These are phyloP conservation scores for Schoenoplectus triqueter DNA, from an alignment of 202 grass and related monocot species.

Conservation along the genomic window DNA sequence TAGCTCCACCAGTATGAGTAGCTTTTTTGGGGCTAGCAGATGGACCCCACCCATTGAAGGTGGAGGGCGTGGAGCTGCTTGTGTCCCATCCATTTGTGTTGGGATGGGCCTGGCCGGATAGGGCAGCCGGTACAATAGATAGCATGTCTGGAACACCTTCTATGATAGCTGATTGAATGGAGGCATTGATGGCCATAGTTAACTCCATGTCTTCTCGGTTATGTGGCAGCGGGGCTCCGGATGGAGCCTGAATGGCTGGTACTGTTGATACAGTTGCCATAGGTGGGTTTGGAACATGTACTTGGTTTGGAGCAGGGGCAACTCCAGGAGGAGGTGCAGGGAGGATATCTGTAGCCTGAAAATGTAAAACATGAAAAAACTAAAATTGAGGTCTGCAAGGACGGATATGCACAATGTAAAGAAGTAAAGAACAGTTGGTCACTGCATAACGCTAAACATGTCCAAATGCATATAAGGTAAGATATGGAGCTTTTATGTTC, in stretches of 20 bases:
- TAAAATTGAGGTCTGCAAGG: neutral
- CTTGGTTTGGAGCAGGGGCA: constrained; percentile 16
- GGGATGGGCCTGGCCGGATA: constrained; percentile 3
- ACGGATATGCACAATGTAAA: neutral
- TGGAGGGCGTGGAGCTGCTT: constrained; percentile 44
- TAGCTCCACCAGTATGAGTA: constrained; percentile 41
- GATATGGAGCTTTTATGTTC: neutral
- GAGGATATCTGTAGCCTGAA: constrained; percentile 48
- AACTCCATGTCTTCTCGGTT: constrained; percentile 76
- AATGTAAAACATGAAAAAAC: constrained; percentile 6
- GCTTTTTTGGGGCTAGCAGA: constrained; percentile 47
- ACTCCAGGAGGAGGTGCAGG: constrained; percentile 45
- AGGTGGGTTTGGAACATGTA: constrained; percentile 39
- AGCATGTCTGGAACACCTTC: constrained; percentile 77
- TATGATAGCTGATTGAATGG: constrained; percentile 77
- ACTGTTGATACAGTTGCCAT: constrained; percentile 11
- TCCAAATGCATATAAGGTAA: neutral
- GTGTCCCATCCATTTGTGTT: constrained; percentile 58
- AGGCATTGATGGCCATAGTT: constrained; percentile 91
- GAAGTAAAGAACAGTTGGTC: neutral
- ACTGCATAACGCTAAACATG: neutral
- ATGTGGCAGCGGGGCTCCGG: constrained; percentile 37
- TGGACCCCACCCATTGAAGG: constrained; percentile 69
- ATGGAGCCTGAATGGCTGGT: constrained; percentile 19
- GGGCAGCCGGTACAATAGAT: constrained; percentile 36